Evolutionary conservation across 1,284 basidiomycete genomes (phyloP).

Genomic region (Trichosporon ovoides): DNA sequence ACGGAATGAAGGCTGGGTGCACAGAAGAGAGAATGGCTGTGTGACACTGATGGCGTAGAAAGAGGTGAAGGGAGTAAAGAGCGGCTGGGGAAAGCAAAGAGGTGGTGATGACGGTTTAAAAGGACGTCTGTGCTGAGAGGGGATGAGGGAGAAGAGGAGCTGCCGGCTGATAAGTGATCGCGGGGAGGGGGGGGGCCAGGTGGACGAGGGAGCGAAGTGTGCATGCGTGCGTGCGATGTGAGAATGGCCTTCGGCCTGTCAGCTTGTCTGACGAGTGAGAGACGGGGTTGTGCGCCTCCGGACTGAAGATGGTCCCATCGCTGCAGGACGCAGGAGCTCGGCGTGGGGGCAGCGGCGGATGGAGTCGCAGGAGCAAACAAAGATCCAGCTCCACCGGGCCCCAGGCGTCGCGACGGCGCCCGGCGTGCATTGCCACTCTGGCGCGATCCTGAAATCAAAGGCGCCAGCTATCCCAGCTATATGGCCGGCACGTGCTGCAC

Average conservation of each 20-base stretch:
- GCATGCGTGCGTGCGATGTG: no score
- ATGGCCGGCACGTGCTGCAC: no score
- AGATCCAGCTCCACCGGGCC: background rate
- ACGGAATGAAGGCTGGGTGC: background rate
- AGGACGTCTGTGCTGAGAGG: background rate
- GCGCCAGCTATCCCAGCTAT: no score
- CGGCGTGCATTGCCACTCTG: background rate
- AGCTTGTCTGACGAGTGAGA: no score
- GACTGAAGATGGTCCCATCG: no score
- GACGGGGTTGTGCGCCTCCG: no score
- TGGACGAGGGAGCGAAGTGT: no score
- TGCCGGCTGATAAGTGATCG: background rate
- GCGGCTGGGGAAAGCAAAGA: background rate
- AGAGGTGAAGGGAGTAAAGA: background rate
- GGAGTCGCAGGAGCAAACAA: background rate
- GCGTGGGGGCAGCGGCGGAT: no score
- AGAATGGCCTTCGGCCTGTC: no score
- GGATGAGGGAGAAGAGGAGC: background rate
- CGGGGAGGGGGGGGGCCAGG: no score
- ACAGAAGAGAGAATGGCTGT: background rate
- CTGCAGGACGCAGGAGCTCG: no score
- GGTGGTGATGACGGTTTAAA: background rate
- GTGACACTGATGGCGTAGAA: background rate
- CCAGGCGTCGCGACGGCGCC: constrained; percentile 1
- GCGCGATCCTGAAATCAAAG: background rate